These are phyloP conservation scores for Fusarium liriodendri DNA, from an alignment of 2,329 filamentous ascomycete species.

Conservation along the genomic window DNA sequence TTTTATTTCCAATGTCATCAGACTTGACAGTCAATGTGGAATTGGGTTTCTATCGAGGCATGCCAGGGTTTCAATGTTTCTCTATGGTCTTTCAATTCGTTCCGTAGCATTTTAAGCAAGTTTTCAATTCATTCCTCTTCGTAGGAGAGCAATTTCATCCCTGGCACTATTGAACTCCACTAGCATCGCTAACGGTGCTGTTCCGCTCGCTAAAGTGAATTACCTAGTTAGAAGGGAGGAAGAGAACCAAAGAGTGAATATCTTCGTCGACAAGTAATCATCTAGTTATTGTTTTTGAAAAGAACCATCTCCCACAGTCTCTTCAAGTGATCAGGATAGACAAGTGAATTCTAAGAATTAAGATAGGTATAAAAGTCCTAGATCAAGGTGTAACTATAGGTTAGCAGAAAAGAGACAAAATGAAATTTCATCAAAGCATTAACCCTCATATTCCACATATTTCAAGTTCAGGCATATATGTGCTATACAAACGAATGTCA, in stretches of 20 bases:
- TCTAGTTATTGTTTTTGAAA: background rate
- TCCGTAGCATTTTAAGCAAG: background rate
- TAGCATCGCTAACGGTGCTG: background rate
- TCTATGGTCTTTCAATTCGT: background rate
- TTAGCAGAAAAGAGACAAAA: background rate
- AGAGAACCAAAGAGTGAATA: background rate
- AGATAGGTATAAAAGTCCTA: background rate
- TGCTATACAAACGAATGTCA: background rate
- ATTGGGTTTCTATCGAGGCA: background rate
- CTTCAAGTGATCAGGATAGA: background rate
- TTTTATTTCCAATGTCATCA: background rate
- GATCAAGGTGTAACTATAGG: background rate
- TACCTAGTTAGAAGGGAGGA: background rate
- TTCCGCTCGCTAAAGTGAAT: background rate
- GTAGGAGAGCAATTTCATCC: background rate
- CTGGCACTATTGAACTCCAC: background rate
- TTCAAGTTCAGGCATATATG: background rate
- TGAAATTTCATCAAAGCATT: background rate
- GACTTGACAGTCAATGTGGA: background rate
- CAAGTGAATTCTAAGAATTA: background rate
- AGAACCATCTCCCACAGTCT: fast-evolving
- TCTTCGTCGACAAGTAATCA: background rate
- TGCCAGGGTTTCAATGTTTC: background rate
- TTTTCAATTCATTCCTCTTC: background rate
- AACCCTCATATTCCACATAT: background rate